phyloP scores from a whole-genome alignment of 352 stramenopile species.

The Vaucheria bursata region DNA sequence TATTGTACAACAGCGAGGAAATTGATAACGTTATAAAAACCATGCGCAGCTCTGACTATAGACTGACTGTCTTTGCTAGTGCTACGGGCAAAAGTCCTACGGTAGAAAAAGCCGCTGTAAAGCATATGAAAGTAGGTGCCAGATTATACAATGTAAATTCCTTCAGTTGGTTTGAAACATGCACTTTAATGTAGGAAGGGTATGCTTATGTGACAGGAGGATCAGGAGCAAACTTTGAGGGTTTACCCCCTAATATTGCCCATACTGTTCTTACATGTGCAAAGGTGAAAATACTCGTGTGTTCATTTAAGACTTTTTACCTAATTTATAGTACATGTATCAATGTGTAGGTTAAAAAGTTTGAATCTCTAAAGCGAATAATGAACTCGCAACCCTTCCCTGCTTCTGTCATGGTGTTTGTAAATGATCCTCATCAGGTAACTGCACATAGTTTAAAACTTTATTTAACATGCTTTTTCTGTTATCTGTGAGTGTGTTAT shows the following conservation, averaged over 20 bases:
- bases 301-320: background rate
- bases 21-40: constrained; percentile 43
- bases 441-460: background rate
- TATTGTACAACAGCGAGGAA: constrained; percentile 22
- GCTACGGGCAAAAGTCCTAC: constrained; percentile 33
- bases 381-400: constrained; percentile 48
- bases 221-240: background rate
- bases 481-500: background rate
- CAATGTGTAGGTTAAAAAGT: constrained; percentile 36
- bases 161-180: no score
- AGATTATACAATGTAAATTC: background rate
- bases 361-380: constrained; percentile 42
- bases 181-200: no score
- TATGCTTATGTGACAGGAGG: background rate
- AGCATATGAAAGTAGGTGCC: constrained; percentile 25
- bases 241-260: constrained; percentile 29
- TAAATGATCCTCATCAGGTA: constrained; percentile 48
- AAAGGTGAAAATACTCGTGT: constrained; percentile 21
- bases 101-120: constrained; percentile 14
- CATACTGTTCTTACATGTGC: constrained; percentile 40
- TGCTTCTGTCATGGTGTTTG: constrained; percentile 49
- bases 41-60: constrained; percentile 13
- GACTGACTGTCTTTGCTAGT: constrained; percentile 45
- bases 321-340: background rate
- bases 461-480: background rate